Evolutionary conservation across 768 basidiomycete species (phyloP).

Genomic region (Serendipita vermifera): DNA sequence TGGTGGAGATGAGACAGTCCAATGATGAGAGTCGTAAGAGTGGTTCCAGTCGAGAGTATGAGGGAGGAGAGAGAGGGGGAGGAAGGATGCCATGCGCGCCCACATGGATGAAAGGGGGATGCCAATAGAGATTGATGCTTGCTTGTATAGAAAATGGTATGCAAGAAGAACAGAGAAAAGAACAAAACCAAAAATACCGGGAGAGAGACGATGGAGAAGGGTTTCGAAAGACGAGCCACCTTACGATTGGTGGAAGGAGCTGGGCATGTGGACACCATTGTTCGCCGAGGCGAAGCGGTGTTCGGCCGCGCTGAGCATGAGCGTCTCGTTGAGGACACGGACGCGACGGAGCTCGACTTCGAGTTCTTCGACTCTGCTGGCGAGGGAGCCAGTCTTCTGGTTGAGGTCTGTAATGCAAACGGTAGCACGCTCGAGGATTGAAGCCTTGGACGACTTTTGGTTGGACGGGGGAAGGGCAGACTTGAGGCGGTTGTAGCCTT

Average conservation of each 20-base stretch:
- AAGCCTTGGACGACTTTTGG: conserved; percentile 89
- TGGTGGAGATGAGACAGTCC: neutral
- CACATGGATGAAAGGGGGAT: neutral
- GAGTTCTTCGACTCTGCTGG: conserved; percentile 69
- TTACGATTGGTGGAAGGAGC: conserved; percentile 16
- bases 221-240: neutral
- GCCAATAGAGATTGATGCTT: conserved; percentile 3
- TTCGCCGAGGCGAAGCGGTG: conserved; percentile 50
- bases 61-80: neutral
- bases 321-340: conserved; percentile 65
- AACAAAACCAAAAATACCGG: neutral
- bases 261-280: conserved; percentile 31
- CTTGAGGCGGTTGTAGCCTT: conserved; percentile 83
- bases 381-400: conserved; percentile 43
- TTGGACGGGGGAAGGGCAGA: conserved; percentile 79
- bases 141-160: neutral
- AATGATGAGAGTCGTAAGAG: conserved; percentile 3
- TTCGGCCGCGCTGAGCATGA: conserved; percentile 75
- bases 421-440: conserved; percentile 68
- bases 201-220: neutral
- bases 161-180: neutral
- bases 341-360: conserved; percentile 38
- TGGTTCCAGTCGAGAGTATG: conserved; percentile 1
- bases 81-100: too few relatives aligned
- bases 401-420: conserved; percentile 69